Percentiles rank a stretch among this genome's conserved stretches.
Conservation (phyloP, 164 flowering plant genomes). For the Tinospora cordifolia region DNA sequence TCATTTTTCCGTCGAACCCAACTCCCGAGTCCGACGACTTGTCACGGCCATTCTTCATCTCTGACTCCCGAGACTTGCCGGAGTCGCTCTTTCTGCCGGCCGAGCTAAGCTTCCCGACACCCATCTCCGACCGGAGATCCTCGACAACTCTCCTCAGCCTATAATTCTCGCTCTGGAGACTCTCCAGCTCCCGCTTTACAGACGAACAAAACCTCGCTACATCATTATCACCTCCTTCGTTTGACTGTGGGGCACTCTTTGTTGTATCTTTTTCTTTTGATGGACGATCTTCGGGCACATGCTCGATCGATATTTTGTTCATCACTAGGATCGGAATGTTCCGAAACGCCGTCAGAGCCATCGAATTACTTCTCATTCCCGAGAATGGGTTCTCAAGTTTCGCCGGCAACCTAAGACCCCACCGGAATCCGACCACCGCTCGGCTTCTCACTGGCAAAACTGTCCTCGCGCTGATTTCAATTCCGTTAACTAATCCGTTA, state of each 20-base stretch:
- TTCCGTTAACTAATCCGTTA: conserved; percentile 29
- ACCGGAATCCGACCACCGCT: conserved; percentile 43
- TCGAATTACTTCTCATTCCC: conserved; percentile 15
- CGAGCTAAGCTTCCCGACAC: conserved; percentile 2
- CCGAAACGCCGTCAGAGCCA: conserved; percentile 19
- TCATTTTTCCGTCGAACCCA: background rate
- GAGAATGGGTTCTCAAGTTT: conserved; percentile 17
- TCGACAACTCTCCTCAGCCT: conserved; percentile 45
- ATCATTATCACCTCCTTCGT: conserved; percentile 17
- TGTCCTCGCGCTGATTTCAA: conserved; percentile 51
- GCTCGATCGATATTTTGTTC: conserved; percentile 64
- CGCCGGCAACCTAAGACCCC: conserved; percentile 55
- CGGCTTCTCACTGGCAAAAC: conserved; percentile 36
- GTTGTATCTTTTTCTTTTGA: background rate
- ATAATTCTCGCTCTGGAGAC: conserved; percentile 38
- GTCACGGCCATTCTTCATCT: background rate
- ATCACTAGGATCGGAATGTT: conserved; percentile 54
- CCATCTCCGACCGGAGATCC: conserved; percentile 36
- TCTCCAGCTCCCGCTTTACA: conserved; percentile 46
- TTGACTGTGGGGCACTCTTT: background rate
- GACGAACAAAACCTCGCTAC: conserved; percentile 28
- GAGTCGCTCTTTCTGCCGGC: conserved; percentile 5
- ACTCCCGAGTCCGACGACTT: background rate
- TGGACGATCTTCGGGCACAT: conserved; percentile 27
- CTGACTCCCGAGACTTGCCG: conserved; percentile 15